Evolutionary conservation across 2,329 filamentous ascomycete species (phyloP).

Genomic region (Eurotiales sp.): DNA sequence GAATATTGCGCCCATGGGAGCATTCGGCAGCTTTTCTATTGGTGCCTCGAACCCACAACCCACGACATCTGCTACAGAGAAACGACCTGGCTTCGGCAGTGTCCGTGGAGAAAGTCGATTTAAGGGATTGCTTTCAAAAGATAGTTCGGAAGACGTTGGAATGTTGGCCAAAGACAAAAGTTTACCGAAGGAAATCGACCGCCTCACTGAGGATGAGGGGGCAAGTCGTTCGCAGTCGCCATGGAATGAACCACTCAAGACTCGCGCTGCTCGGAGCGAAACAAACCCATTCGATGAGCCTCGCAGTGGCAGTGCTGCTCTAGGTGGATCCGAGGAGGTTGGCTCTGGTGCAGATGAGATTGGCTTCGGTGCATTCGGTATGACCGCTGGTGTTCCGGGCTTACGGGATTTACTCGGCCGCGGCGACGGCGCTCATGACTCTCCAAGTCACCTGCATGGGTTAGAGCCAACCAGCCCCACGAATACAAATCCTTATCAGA

Average conservation of each 20-base stretch:
- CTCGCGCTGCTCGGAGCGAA: constrained; percentile 46
- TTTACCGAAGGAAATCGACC: constrained; percentile 51
- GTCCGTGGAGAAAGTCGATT: constrained; percentile 75
- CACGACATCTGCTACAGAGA: constrained; percentile 56
- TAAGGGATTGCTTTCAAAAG: constrained; percentile 78
- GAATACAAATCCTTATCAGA: constrained; percentile 94
- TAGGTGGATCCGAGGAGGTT: constrained; percentile 71
- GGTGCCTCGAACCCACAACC: constrained; percentile 49
- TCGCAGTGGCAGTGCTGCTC: constrained; percentile 59
- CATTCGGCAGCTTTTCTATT: constrained; percentile 87
- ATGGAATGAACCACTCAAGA: constrained; percentile 49
- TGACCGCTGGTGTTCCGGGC: constrained; percentile 56
- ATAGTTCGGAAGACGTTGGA: constrained; percentile 63
- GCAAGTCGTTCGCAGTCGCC: constrained; percentile 47
- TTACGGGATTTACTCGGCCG: constrained; percentile 56
- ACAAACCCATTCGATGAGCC: constrained; percentile 52
- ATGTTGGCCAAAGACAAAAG: constrained; percentile 52
- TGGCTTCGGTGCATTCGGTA: constrained; percentile 59
- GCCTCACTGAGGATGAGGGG: constrained; percentile 50
- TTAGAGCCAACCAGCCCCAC: constrained; percentile 80
- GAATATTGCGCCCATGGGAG: constrained; percentile 69
- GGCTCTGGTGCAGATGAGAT: constrained; percentile 54
- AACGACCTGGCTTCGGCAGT: constrained; percentile 64
- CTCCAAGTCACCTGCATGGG: constrained; percentile 46
- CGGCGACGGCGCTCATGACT: constrained; percentile 55